phyloP scores from a whole-genome alignment of 2,329 filamentous ascomycete species.

The Exophiala bonariae region DNA sequence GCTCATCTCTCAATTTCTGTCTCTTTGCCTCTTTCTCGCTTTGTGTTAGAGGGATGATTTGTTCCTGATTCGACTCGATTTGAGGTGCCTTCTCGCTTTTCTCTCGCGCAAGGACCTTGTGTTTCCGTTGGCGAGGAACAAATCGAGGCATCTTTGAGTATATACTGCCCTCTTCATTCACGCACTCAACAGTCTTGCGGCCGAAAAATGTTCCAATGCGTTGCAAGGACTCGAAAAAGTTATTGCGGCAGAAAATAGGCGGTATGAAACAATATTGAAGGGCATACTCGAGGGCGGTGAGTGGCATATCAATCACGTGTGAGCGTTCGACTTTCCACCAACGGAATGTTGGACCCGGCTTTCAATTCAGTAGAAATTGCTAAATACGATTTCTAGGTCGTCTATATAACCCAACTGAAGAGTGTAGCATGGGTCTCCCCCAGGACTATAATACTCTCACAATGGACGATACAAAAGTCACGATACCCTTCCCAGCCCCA shows the following conservation, averaged over 20 bases:
- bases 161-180: too few species aligned
- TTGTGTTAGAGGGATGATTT: constrained; percentile 37
- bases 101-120: constrained; percentile 45
- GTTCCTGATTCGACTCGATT: constrained; percentile 16
- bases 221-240: too few species aligned
- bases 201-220: too few species aligned
- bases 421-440: constrained; percentile 16
- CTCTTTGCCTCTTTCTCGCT: constrained; percentile 55
- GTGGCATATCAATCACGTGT: too few species aligned
- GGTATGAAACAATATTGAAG: too few species aligned
- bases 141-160: constrained; percentile 45
- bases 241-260: too few species aligned
- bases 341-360: too few species aligned
- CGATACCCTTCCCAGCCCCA: constrained; percentile 65
- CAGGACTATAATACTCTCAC: constrained; percentile 14
- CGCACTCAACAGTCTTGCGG: too few species aligned
- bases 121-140: constrained; percentile 59
- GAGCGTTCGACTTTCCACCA: too few species aligned
- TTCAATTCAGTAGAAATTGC: too few species aligned
- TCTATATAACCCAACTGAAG: too few species aligned
- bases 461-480: constrained; percentile 24
- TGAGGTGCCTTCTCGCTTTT: constrained; percentile 11
- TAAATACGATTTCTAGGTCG: too few species aligned
- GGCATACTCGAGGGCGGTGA: constrained; percentile 8
- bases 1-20: constrained; percentile 53